These are phyloP conservation scores for Crucibulum laeve DNA, from an alignment of 768 basidiomycete species.

Conservation along the genomic window DNA sequence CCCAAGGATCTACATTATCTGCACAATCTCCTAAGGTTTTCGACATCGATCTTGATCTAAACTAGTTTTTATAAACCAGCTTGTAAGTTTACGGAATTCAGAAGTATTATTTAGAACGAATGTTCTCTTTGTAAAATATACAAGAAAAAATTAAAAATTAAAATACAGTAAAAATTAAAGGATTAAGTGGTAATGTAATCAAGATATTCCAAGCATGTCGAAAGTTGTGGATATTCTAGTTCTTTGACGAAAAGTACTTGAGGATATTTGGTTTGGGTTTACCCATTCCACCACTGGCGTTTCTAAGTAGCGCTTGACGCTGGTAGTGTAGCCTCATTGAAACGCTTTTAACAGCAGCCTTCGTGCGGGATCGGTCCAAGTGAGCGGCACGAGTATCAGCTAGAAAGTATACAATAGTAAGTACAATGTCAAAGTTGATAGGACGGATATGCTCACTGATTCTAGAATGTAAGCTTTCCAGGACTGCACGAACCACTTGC, in stretches of 20 bases:
- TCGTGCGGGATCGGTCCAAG: constrained; percentile 72
- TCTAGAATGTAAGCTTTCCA: constrained; percentile 52
- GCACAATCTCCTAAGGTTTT: constrained; percentile 23
- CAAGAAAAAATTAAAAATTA: constrained; percentile 10
- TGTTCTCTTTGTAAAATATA: constrained; percentile 1
- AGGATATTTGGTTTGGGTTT: constrained; percentile 9
- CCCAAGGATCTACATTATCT: background rate
- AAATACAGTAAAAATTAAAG: constrained; percentile 6
- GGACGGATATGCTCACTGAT: constrained; percentile 47
- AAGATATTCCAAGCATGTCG: background rate
- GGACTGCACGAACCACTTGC: constrained; percentile 38
- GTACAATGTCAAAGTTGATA: background rate
- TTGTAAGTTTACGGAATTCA: background rate
- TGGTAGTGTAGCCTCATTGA: constrained; percentile 64
- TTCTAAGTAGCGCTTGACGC: constrained; percentile 18
- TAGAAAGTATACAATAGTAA: background rate
- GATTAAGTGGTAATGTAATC: background rate
- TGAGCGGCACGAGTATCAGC: constrained; percentile 56
- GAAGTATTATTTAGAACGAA: background rate
- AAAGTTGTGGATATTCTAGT: constrained; percentile 2
- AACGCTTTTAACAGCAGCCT: constrained; percentile 62
- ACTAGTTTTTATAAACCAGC: constrained; percentile 9
- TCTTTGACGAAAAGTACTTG: constrained; percentile 15
- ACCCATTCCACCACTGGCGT: constrained; percentile 9
- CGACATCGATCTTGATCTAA: constrained; percentile 47